phyloP scores from a whole-genome alignment of 2,329 filamentous ascomycete species.

The Ophiostoma ips region DNA sequence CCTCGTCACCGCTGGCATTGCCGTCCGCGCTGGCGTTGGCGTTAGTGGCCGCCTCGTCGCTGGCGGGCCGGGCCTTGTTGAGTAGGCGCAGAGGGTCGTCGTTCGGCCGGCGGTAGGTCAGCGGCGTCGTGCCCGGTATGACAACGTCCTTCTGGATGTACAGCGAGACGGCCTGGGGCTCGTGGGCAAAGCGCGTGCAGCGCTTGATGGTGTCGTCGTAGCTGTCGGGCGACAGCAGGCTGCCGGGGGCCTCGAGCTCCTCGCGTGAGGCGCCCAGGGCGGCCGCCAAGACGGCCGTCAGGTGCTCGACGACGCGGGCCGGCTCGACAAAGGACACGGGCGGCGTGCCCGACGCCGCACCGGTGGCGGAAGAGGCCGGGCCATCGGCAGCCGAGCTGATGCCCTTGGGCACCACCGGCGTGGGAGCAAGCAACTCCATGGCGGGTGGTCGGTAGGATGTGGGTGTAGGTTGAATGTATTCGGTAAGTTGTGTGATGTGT shows the following conservation, averaged over 20 bases:
- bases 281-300: conserved; percentile 55
- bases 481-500: neutral
- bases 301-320: conserved; percentile 55
- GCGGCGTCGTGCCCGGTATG: neutral
- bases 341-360: conserved; percentile 14
- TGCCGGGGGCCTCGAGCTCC: conserved; percentile 70
- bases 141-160: conserved; percentile 72
- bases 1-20: neutral
- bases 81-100: too few relatives aligned
- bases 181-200: conserved; percentile 79
- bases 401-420: conserved; percentile 30
- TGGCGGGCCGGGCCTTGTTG: too few relatives aligned
- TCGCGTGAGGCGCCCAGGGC: conserved; percentile 60
- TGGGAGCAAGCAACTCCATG: conserved; percentile 40
- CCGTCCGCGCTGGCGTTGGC: too few relatives aligned
- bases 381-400: conserved; percentile 18
- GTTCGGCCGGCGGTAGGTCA: neutral
- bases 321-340: conserved; percentile 49
- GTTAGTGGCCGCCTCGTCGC: too few relatives aligned
- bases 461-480: neutral
- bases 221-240: conserved; percentile 60
- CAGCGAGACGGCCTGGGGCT: conserved; percentile 70
- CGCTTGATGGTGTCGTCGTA: conserved; percentile 71
- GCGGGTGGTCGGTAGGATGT: conserved; percentile 12
- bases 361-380: neutral